Percentiles rank a stretch among this genome's conserved stretches.
phyloP scores from a whole-genome alignment of 305 asterid genomes.

The Striga hermonthica region DNA sequence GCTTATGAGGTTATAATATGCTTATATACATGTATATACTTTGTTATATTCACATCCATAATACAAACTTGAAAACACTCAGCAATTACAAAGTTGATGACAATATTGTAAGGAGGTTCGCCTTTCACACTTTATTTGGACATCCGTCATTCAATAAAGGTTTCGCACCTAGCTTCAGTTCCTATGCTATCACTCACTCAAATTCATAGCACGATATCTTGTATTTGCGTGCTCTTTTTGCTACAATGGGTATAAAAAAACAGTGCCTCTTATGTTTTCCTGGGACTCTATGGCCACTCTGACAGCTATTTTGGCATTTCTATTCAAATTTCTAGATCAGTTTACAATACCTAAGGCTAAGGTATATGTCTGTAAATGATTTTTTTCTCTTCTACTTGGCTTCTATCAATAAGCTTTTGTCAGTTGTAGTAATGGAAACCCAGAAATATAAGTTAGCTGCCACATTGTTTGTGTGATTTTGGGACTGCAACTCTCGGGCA shows the following conservation, averaged over 20 bases:
- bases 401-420: background rate
- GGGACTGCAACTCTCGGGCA: background rate
- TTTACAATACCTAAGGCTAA: background rate
- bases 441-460: slow-evolving; percentile 21
- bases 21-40: too few species aligned
- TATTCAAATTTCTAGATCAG: background rate
- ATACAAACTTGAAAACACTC: too few species aligned
- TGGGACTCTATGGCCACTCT: too few species aligned
- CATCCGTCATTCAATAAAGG: too few species aligned
- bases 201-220: slow-evolving; percentile 1
- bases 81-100: too few species aligned
- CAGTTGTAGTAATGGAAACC: slow-evolving; percentile 9
- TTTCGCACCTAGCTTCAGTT: background rate
- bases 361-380: background rate
- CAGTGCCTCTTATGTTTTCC: slow-evolving; percentile 2
- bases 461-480: background rate
- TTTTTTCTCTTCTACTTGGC: background rate
- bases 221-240: background rate
- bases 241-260: background rate
- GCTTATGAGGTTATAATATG: too few species aligned
- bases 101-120: too few species aligned
- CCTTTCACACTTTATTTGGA: too few species aligned
- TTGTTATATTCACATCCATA: too few species aligned
- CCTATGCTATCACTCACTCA: slow-evolving; percentile 1
- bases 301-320: too few species aligned